Evolutionary conservation across 2,329 filamentous ascomycete species (phyloP), one percentile per base, ranked within the genome.

Genomic region (Paraphoma sp.): DNA sequence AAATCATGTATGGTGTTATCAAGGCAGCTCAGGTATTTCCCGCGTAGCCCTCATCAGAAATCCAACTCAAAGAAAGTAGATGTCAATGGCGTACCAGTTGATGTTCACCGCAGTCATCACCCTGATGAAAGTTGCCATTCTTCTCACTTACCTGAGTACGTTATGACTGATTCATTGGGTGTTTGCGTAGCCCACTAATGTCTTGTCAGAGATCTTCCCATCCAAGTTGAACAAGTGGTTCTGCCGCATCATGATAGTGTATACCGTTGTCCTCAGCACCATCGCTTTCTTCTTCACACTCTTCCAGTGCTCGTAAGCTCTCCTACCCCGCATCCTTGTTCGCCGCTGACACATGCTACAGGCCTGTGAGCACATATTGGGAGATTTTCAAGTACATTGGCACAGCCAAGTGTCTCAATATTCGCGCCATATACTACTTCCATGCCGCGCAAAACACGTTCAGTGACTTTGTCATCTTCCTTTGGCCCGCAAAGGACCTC

Each of bases 391-490:
- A 69, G 17, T 64, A 62, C 41, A 59, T 63, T 5, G 47, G 53
- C 18, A 63, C 50, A 1, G 59, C 61, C 1, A 70, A 64, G 28
- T 70, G 65, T 31, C 57, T 67, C 38, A 68, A 68, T n/a, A 59
- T 70, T 53, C 62, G 59, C 17, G 65, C 57, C 1, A 66, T 70
- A 42, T 69, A 69, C 44, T 70, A 68, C 31, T 64, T 66, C 28
- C 63, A 67, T 38, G 60, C 59, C 1, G 59, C 48, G 0, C 67
- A 70, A 23, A 70, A 70, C 30, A 70, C 65, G 0, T 38, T 72
- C 11, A 74, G 68, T 52, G 73, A 76, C 49, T 71, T 75, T 33
- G 41, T 74, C 8, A 65, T 72, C 17, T 71, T 71, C 58, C 62
- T 74, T 3, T 74, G 71, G 71, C 72, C 72, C 0, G 69, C 67